These are phyloP conservation scores for Leccinum boreale DNA, from an alignment of 768 basidiomycete species.

Conservation along the genomic window DNA sequence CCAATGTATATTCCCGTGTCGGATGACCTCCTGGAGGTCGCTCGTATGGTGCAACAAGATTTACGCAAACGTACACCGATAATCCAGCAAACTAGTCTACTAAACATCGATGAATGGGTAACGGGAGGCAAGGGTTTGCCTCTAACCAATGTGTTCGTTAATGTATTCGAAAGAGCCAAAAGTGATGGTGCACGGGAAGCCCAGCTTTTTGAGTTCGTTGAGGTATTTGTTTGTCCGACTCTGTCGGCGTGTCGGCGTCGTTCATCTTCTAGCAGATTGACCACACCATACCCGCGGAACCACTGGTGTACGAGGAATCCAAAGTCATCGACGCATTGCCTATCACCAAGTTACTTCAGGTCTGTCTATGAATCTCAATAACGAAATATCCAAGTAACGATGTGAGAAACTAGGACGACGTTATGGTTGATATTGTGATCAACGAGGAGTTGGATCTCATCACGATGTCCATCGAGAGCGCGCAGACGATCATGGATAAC, in stretches of 20 bases:
- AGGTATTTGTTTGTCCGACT: slow-evolving; percentile 27
- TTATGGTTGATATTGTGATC: slow-evolving; percentile 33
- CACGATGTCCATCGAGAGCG: slow-evolving; percentile 23
- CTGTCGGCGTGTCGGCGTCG: neutral
- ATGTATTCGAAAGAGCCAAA: slow-evolving; percentile 36
- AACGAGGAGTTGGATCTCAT: slow-evolving; percentile 16
- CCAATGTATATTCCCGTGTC: slow-evolving; percentile 33
- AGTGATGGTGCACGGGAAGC: slow-evolving; percentile 21
- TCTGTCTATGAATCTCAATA: slow-evolving; percentile 2
- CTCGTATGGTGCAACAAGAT: slow-evolving; percentile 34
- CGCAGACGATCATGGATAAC: slow-evolving; percentile 11
- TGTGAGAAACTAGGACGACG: slow-evolving; percentile 27
- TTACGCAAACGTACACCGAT: slow-evolving; percentile 36
- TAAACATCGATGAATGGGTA: slow-evolving; percentile 37
- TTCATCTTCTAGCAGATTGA: slow-evolving; percentile 28
- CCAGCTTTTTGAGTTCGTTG: slow-evolving; percentile 29
- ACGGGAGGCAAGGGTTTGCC: slow-evolving; percentile 27
- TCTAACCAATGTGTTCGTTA: slow-evolving; percentile 43
- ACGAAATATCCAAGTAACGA: neutral
- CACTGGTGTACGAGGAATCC: slow-evolving; percentile 8
- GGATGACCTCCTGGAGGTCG: slow-evolving; percentile 25
- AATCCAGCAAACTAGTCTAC: slow-evolving; percentile 41
- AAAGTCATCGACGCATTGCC: slow-evolving; percentile 14
- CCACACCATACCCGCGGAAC: slow-evolving; percentile 31
- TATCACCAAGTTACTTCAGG: slow-evolving; percentile 26